Base-by-base conservation (phyloP, 805 yeast species). In the Yamadazyma phyllophila region DNA sequence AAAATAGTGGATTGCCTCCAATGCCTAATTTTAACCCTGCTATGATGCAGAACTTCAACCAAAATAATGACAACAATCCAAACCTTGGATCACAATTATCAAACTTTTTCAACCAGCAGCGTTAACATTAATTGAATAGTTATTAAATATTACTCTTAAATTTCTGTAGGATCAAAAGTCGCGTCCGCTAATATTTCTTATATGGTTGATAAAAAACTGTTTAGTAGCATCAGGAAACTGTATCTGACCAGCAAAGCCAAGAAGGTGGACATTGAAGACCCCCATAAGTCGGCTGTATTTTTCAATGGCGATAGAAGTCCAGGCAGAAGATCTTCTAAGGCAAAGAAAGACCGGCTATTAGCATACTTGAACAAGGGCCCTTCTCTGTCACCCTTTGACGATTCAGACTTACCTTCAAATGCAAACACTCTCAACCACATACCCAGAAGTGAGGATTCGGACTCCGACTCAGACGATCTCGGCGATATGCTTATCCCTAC, bases 71-170 rank as follows among this genome's bases (percentile, higher is more conserved):
- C 17, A 39, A 49, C 26, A 56, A 57, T 36, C 65, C 67, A 13
- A 66, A 66, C 49, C 59, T 68, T 53, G 62, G 69, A 44, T 65
- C 69, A n/a, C 71, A 66, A 45, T 59, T 69, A 52, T 66, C 72
- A 13, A 65, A 58, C 51, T 66, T 69, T 46, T 66, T 64, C 56
- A 48, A 48, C 38, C 51, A 48, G 32, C 44, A 41, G 31, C 39
- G 34, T 14, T 44, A 44, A 30, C 30, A 17, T 29, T 32, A 41
- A 41, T 20, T 14, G 12, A 2, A 41, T n/a, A n/a, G 15, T 37
- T 26, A 37, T n/a, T 14, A 37, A 35, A 20, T 26, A 12, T 11
- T 36, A 15, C 20, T 11, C 32, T 11, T 29, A 29, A 29, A 11
- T 12, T 29, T 29, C 13, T 29, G 32, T 12, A 29, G 32, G 7